Conservation (phyloP, 2,329 filamentous ascomycete genomes). For the Fusarium tuaranense region DNA sequence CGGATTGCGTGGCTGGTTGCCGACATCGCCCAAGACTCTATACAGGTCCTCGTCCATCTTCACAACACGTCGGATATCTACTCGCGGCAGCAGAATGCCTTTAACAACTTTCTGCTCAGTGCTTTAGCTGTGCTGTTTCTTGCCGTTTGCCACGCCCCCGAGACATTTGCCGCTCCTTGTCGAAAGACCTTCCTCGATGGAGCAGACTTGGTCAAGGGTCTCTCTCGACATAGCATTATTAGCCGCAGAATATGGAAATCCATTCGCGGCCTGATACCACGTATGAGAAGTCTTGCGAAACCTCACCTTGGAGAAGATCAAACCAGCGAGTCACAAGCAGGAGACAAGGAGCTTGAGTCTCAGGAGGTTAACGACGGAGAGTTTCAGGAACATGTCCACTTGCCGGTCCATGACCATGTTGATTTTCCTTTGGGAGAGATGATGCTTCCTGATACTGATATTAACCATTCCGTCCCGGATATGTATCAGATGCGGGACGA, state of each 20-base stretch:
- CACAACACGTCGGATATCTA: conserved; percentile 46
- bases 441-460: conserved; percentile 21
- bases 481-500: conserved; percentile 52
- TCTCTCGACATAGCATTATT: conserved; percentile 48
- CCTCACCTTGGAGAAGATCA: conserved; percentile 23
- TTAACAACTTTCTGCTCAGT: conserved; percentile 47
- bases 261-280: conserved; percentile 49
- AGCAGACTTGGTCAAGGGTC: conserved; percentile 47
- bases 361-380: neutral
- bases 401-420: neutral
- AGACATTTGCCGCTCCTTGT: conserved; percentile 53
- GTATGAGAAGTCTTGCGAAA: conserved; percentile 45
- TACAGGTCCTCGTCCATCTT: conserved; percentile 44
- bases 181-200: conserved; percentile 49
- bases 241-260: conserved; percentile 52
- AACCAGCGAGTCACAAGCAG: neutral
- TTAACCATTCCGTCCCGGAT: conserved; percentile 43
- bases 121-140: conserved; percentile 45
- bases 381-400: neutral
- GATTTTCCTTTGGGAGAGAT: conserved; percentile 22
- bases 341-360: neutral
- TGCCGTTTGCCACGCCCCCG: conserved; percentile 59
- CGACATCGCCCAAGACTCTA: conserved; percentile 45
- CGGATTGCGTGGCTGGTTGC: conserved; percentile 54
- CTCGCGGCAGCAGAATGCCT: conserved; percentile 43